Percentiles rank a stretch among this genome's conserved stretches.
Conservation (phyloP, 345 rosid species). For the Aquilaria sinensis region DNA sequence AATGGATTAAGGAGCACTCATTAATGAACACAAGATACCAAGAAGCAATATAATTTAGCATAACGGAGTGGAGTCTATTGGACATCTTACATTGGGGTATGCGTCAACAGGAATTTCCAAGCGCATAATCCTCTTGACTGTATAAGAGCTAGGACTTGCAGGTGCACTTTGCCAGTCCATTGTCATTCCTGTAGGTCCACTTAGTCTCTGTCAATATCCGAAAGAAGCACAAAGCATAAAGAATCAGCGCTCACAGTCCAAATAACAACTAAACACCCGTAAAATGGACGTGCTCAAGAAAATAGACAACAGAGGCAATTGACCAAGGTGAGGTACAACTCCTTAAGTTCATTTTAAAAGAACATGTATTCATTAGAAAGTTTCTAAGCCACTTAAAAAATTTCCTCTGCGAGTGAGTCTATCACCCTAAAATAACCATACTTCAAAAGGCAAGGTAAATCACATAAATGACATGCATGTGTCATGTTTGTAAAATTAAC, state of each 20-base stretch:
- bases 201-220: slow-evolving; percentile 52
- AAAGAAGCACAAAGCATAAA: slow-evolving; percentile 3
- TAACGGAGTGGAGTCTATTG: slow-evolving; percentile 2
- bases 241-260: background rate
- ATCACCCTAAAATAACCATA: no score
- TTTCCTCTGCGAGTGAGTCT: no score
- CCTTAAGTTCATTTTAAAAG: no score
- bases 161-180: slow-evolving; percentile 99
- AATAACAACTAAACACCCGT: background rate
- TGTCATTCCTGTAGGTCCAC: slow-evolving; percentile 90
- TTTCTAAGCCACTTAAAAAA: no score
- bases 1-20: background rate
- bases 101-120: slow-evolving; percentile 98
- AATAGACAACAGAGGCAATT: background rate
- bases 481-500: no score
- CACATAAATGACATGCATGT: no score
- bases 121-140: slow-evolving; percentile 92
- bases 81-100: slow-evolving; percentile 55
- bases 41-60: slow-evolving; percentile 1
- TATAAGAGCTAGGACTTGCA: slow-evolving; percentile 89
- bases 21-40: background rate
- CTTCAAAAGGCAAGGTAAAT: no score
- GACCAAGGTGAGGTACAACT: no score
- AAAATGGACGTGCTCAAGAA: slow-evolving; percentile 10
- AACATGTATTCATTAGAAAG: no score